Evolutionary conservation across 768 basidiomycete species (phyloP), one percentile per base, ranked within the genome.

Genomic region (Mycena sanguinolenta): DNA sequence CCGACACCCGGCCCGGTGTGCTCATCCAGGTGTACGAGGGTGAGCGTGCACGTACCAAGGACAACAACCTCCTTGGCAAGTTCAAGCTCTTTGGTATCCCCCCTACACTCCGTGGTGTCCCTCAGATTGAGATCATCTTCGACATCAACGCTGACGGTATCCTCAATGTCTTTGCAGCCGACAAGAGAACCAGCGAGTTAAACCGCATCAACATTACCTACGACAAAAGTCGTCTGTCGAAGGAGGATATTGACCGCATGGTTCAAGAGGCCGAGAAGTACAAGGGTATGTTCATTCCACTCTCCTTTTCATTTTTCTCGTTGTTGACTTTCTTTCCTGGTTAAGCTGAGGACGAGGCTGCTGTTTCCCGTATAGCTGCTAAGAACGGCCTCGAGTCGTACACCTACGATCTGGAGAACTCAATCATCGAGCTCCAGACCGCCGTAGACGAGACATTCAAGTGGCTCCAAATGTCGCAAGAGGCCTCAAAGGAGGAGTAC

Each of bases 21-120:
- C 84, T 92, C 79, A 93, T 94, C 79, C 92, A 92, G 80, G 92
- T 94, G 39, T 92, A 85, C 81, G 92, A 93, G 83, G 92, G 92
- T 76, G 91, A 93, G 79, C 90, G 92, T 82, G 91, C 91, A 39
- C 89, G 90, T 75, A 92, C 92, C 60, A 93, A 92, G 85, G 92
- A 93, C 84, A 94, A 94, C 84, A 92, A 92, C 85, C 79, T 91
- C 52, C 89, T 94, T 75, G 93, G 93, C 79, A 92, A 94, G 82
- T 93, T 94, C 76, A 91, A 93, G 82, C 87, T 93, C 38, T 89
- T 89, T 70, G 90, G 92, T 71, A 93, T 94, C 69, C 92, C 89
- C 25, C 92, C 92, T 25, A 91, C 92, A n/a, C 92, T 92, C 64
- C 91, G 91, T 25, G 55, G 55, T 57, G 55, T 36, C 36, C 55